phyloP scores from a whole-genome alignment of 2,329 filamentous ascomycete genomes.

The Nemania serpens region DNA sequence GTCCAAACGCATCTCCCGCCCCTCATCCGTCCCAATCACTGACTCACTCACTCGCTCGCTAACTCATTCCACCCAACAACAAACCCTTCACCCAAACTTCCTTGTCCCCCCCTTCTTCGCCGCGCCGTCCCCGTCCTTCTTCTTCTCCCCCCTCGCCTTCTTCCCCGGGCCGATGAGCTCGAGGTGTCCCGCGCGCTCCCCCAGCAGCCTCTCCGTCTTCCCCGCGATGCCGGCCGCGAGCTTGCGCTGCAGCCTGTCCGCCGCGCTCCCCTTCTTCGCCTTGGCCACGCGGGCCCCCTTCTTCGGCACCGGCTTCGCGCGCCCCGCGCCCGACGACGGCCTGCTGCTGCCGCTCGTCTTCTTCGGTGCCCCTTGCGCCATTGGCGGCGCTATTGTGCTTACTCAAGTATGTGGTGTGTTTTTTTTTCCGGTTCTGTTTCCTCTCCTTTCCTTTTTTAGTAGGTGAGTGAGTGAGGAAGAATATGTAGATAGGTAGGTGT shows the following conservation, averaged over 20 bases:
- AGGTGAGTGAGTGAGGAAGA: too few relatives aligned
- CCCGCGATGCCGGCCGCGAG: constrained; percentile 58
- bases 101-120: constrained; percentile 53
- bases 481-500: too few relatives aligned
- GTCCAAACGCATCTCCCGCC: too few relatives aligned
- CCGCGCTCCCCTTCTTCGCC: constrained; percentile 37
- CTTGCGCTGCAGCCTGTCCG: constrained; percentile 60
- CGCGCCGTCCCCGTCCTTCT: constrained; percentile 40
- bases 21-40: too few relatives aligned
- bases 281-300: constrained; percentile 43
- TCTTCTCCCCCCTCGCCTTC: constrained; percentile 44
- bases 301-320: constrained; percentile 49
- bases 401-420: background rate
- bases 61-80: too few relatives aligned
- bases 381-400: constrained; percentile 33
- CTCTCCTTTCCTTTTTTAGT: too few relatives aligned
- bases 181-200: constrained; percentile 62
- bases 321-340: constrained; percentile 44
- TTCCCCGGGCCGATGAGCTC: constrained; percentile 59
- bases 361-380: constrained; percentile 62
- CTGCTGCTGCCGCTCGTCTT: constrained; percentile 51
- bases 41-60: too few relatives aligned
- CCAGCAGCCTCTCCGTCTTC: constrained; percentile 62
- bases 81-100: constrained; percentile 56
- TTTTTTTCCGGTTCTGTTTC: background rate